Conservation (phyloP, 805 yeast genomes). For the Starmera caribaea region DNA sequence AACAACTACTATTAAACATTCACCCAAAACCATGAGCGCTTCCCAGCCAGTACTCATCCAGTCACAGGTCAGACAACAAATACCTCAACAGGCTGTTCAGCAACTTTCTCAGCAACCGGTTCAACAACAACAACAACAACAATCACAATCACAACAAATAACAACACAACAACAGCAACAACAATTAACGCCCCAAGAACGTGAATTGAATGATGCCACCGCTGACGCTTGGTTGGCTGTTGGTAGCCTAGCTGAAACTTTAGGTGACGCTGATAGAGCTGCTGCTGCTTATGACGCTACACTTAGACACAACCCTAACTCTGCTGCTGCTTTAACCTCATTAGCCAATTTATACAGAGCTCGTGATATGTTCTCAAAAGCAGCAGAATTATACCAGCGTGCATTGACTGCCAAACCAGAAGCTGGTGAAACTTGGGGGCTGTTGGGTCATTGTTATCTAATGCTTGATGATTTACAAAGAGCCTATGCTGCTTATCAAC, state of each 20-base stretch:
- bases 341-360: slow-evolving; percentile 84
- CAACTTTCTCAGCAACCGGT: slow-evolving; percentile 2
- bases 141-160: slow-evolving; percentile 2
- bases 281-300: slow-evolving; percentile 84
- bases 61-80: neutral
- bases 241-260: slow-evolving; percentile 80
- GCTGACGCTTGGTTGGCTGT: slow-evolving; percentile 84
- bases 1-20: neutral
- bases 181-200: slow-evolving; percentile 23
- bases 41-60: neutral
- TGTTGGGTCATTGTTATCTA: slow-evolving; percentile 90
- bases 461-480: slow-evolving; percentile 95
- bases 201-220: slow-evolving; percentile 38
- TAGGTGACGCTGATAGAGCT: slow-evolving; percentile 86
- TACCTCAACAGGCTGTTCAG: neutral
- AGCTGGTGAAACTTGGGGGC: slow-evolving; percentile 96
- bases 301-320: slow-evolving; percentile 75
- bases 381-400: slow-evolving; percentile 88
- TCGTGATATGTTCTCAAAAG: slow-evolving; percentile 84
- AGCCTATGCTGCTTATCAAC: slow-evolving; percentile 94
- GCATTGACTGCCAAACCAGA: slow-evolving; percentile 76
- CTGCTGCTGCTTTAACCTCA: slow-evolving; percentile 75
- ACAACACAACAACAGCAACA: slow-evolving; percentile 15
- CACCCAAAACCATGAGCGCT: neutral
- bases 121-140: slow-evolving; percentile 1